Evolutionary conservation across 1,284 basidiomycete genomes (phyloP).

Genomic region (Schizophyllum commune): DNA sequence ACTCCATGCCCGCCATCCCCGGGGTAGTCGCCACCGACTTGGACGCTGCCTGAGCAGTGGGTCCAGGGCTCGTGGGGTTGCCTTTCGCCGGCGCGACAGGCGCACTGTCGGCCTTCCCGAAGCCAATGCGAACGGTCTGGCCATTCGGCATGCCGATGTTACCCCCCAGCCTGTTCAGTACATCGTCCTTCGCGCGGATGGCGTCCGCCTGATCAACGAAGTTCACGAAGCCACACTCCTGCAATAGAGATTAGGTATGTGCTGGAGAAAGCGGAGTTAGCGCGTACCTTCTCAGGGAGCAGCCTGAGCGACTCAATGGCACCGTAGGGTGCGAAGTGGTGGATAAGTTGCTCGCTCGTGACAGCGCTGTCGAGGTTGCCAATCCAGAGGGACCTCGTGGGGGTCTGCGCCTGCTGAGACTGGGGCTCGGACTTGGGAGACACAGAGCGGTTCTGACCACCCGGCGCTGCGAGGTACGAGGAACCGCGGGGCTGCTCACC

Average conservation of each 20-base stretch:
- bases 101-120: conserved; percentile 93
- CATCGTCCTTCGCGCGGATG: conserved; percentile 93
- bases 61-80: conserved; percentile 50
- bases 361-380: conserved; percentile 92
- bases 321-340: conserved; percentile 93
- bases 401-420: conserved; percentile 75
- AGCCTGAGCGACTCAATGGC: conserved; percentile 92
- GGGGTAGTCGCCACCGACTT: conserved; percentile 42
- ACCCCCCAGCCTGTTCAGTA: conserved; percentile 88
- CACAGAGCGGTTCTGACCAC: conserved; percentile 57
- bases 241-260: conserved; percentile 7
- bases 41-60: conserved; percentile 44
- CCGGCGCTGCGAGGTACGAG: conserved; percentile 60
- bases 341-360: conserved; percentile 90
- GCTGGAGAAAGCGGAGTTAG: conserved; percentile 5
- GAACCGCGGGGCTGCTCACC: conserved; percentile 51
- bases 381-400: conserved; percentile 95
- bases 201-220: conserved; percentile 94
- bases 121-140: conserved; percentile 93
- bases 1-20: conserved; percentile 60
- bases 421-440: conserved; percentile 71
- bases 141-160: conserved; percentile 91
- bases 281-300: conserved; percentile 87
- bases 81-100: conserved; percentile 82
- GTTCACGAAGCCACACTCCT: conserved; percentile 99